Evolutionary conservation across 306 rosid genomes (phyloP), one percentile per base, ranked within the genome.

Genomic region (Astragalus membranaceus): DNA sequence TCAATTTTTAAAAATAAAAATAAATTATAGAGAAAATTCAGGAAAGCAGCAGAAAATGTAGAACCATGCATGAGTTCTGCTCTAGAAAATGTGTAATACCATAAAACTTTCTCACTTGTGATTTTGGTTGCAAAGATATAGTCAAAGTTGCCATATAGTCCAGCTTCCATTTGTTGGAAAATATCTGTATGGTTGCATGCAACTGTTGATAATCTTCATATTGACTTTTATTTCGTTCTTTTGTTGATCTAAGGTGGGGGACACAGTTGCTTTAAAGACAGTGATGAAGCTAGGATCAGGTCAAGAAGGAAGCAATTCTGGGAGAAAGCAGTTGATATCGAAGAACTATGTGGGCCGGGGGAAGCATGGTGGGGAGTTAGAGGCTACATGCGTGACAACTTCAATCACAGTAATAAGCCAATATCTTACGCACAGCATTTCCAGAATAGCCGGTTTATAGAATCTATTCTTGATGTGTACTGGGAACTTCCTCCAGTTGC

Each of bases 401-500:
- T 91, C 54, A 95, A 91, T 76, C 96, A 95, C 76, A 95, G 85
- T 51, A 85, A 85, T 78, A 64, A 75, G 85, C 84, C 80, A 67
- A 87, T 95, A 54, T 65, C 95, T 17, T 83, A 75, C 37, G 75
- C 79, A 0, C 86, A 91, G 57, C 99, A 95, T 84, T 89, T 91
- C 75, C 86, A 86, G 85, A 95, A 91, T 68, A 95, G 99, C 80
- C 86, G 91, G 12, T 85, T 67, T 72, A 5, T 95, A 65, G 97
- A 95, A 77, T 91, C 97, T 16, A 81, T 95, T 78, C 99, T 95
- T 37, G 97, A 95, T 64, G 85, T 95, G 67, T 95, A 91, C 71
- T 95, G 99, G 99, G 99, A 95, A 83, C 91, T 95, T 37, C 95
- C 97, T 78, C 99, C 99, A 0, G 96, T 83, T 54, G 97, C 99